phyloP scores from a whole-genome alignment of 1,284 basidiomycete genomes.

The Spongispora temasekensis region DNA sequence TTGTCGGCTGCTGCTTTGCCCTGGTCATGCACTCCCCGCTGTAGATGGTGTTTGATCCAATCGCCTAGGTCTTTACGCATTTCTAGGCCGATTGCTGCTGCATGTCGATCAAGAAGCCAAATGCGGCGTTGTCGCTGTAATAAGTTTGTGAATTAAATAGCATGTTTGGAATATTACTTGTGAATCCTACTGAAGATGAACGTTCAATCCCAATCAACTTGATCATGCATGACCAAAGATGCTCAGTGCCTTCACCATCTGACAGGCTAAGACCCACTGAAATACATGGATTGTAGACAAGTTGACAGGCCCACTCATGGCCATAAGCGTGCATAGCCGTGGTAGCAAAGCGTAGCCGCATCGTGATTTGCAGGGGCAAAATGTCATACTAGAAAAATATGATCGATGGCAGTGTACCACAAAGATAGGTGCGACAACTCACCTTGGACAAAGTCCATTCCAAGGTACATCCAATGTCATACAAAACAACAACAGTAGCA shows the following conservation, averaged over 20 bases:
- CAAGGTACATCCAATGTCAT: too few species aligned
- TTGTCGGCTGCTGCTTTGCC: conserved; percentile 1
- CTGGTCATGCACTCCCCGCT: conserved; percentile 28
- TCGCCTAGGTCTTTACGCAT: conserved; percentile 26
- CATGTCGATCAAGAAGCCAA: conserved; percentile 34
- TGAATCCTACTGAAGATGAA: background rate
- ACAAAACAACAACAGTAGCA: background rate
- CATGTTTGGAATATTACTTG: background rate
- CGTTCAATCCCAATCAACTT: background rate
- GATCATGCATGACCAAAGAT: background rate
- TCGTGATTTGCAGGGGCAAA: background rate
- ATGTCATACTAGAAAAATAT: background rate
- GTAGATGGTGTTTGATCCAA: conserved; percentile 26
- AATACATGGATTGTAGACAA: background rate
- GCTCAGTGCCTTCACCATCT: too few species aligned
- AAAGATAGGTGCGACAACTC: background rate
- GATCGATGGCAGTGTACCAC: too few species aligned
- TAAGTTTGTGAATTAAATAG: background rate
- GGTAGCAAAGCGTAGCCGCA: background rate
- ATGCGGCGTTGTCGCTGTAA: conserved; percentile 13
- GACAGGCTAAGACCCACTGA: background rate
- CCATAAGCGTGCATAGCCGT: too few species aligned
- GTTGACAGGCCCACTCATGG: too few species aligned
- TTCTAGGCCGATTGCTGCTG: conserved; percentile 16
- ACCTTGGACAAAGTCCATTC: background rate